Evolutionary conservation across 129 eudicot species (phyloP), one percentile per base, ranked within the genome.

Genomic region (Erigeron canadensis): DNA sequence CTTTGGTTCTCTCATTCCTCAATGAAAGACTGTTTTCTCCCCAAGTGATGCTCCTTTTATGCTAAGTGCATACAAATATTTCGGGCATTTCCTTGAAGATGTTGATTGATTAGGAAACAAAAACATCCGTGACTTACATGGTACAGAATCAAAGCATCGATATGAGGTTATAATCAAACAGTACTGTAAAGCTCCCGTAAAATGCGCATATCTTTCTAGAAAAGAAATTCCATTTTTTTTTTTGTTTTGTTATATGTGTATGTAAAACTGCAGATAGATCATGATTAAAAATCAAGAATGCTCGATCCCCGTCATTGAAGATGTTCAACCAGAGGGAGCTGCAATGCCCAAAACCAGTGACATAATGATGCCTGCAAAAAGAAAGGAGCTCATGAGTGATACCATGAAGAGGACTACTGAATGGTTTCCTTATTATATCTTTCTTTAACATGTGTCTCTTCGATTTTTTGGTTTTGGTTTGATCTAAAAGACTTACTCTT

Each of bases 331-430:
- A 77, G 79, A 83, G 17, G 37, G 56, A 72, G 78, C 75, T 63
- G 54, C 77, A 80, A 42, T 62, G 68, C 53, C 86, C 22, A 48
- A 63, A 42, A 4, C 78, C 39, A 41, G 47, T 72, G 60, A 78
- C 74, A 70, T n/a, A n/a, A n/a, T 62, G 46, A 84, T 83, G 84
- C 69, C 79, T 73, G 72, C 78, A 45, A 87, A 86, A 86, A 87
- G 82, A 55, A 85, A 94, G 75, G 93, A 84, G 75, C 80, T 79
- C 46, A 79, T 82, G 72, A 80, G 81, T 42, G 74, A 91, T 84
- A 84, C 91, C 83, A 95, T 90, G 99, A 82, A 82, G 86, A 81
- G 99, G 59, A 95, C 99, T 23, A 83, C 78, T 56, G 91, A 90
- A 70, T 95, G 99, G 97, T 95, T 78, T 81, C 79, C 73, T 74